Conservation (phyloP, 176 grass and related monocot species). For the Triticum timopheevii region DNA sequence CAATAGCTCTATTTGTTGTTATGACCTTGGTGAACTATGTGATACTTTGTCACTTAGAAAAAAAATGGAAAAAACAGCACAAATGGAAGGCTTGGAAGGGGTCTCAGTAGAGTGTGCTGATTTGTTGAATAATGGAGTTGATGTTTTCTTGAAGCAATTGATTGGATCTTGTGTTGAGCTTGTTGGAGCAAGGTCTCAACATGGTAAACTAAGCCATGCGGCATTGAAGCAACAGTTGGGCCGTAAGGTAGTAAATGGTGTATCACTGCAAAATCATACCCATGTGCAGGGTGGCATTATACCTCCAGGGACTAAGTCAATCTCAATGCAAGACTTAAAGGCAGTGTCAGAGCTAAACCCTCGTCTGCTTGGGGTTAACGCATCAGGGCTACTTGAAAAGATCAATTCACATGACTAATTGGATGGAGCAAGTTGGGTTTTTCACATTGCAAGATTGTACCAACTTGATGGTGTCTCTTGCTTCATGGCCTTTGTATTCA, state of each 20-base stretch:
- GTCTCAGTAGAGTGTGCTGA: constrained; percentile 71
- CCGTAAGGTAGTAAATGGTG: constrained; percentile 44
- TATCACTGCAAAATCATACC: constrained; percentile 45
- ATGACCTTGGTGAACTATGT: constrained; percentile 61
- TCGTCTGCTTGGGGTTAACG: constrained; percentile 39
- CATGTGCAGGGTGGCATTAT: constrained; percentile 26
- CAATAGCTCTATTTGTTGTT: constrained; percentile 42
- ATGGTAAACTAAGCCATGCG: constrained; percentile 28
- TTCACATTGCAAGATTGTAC: constrained; percentile 21
- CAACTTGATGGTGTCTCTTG: constrained; percentile 16
- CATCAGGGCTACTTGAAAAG: constrained; percentile 48
- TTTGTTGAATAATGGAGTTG: constrained; percentile 76
- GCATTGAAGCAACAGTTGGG: constrained; percentile 46
- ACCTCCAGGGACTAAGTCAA: constrained; percentile 28
- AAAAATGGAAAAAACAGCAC: constrained; percentile 68
- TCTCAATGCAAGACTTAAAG: constrained; percentile 51
- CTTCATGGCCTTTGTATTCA: constrained; percentile 33
- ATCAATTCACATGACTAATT: constrained; percentile 50
- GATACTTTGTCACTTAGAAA: constrained; percentile 55
- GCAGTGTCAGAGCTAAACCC: constrained; percentile 40
- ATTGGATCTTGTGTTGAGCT: constrained; percentile 67
- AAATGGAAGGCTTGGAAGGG: constrained; percentile 68
- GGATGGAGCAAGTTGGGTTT: constrained; percentile 27
- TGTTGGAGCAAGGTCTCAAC: constrained; percentile 51
- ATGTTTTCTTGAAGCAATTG: constrained; percentile 70